Percentiles rank a stretch among this genome's conserved stretches.
phyloP scores from a whole-genome alignment of 768 basidiomycete species.

The Termitomyces sp. region DNA sequence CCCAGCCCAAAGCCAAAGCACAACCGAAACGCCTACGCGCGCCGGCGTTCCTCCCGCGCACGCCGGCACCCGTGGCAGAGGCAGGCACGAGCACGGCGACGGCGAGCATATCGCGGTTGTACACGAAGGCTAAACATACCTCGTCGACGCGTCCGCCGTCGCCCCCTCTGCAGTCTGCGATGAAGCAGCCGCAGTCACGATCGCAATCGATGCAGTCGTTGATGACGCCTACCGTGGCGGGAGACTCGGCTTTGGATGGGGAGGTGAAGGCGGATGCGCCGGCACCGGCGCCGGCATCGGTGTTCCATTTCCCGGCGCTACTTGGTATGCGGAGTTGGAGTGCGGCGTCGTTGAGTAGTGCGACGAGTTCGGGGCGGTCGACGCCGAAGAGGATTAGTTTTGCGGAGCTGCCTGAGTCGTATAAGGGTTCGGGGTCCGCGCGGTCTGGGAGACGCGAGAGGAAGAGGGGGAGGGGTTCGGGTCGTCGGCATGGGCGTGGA shows the following conservation, averaged over 20 bases:
- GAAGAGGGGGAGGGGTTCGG: conserved; percentile 18
- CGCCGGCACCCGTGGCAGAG: conserved; percentile 47
- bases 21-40: conserved; percentile 17
- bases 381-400: conserved; percentile 79
- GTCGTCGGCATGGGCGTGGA: not conserved
- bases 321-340: not conserved
- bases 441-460: conserved; percentile 30
- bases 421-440: conserved; percentile 29
- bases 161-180: conserved; percentile 45
- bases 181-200: conserved; percentile 24
- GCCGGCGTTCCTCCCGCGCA: conserved; percentile 38
- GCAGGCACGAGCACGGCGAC: conserved; percentile 71
- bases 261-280: not conserved
- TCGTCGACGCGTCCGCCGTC: conserved; percentile 60
- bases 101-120: conserved; percentile 73
- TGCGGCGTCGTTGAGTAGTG: conserved; percentile 15
- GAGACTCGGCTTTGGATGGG: accelerated
- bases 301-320: conserved; percentile 13
- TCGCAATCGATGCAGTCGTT: not conserved
- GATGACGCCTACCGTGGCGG: not conserved
- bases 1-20: not conserved
- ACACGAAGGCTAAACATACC: conserved; percentile 53
- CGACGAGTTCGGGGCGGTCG: conserved; percentile 43
- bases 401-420: conserved; percentile 68
- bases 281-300: conserved; percentile 19